A percentile compares a stretch with the other conserved stretches of the same genome.
These are phyloP conservation scores for Pyrus communis DNA, from an alignment of 306 rosid species.

Conservation along the genomic window DNA sequence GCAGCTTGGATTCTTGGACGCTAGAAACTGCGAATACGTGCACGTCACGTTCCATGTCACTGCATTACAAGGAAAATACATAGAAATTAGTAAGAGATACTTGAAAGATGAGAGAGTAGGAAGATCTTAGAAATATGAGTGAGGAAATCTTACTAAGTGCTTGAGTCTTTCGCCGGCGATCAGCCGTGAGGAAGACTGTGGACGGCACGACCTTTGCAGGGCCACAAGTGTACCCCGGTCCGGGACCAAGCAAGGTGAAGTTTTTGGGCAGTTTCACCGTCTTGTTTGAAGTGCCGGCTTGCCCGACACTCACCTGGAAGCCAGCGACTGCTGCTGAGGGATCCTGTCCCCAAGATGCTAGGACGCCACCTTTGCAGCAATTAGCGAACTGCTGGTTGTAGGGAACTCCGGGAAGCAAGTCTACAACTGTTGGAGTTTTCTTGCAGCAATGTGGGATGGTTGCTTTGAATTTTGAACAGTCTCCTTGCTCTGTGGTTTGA, in stretches of 20 bases:
- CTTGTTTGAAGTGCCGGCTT: slow-evolving; percentile 65
- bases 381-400: slow-evolving; percentile 57
- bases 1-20: slow-evolving; percentile 82
- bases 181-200: slow-evolving; percentile 45
- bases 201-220: slow-evolving; percentile 60
- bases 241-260: slow-evolving; percentile 66
- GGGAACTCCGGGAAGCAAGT: slow-evolving; percentile 74
- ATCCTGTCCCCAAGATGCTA: slow-evolving; percentile 71
- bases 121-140: neutral
- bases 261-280: slow-evolving; percentile 66
- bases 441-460: slow-evolving; percentile 65
- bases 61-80: slow-evolving; percentile 22
- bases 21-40: slow-evolving; percentile 84
- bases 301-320: slow-evolving; percentile 75
- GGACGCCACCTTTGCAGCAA: slow-evolving; percentile 72
- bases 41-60: slow-evolving; percentile 98
- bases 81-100: neutral
- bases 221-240: slow-evolving; percentile 75
- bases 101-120: neutral
- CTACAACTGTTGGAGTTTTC: slow-evolving; percentile 59
- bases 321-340: slow-evolving; percentile 56
- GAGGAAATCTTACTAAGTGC: slow-evolving; percentile 44
- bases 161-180: slow-evolving; percentile 52
- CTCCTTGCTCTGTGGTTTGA: slow-evolving; percentile 77
- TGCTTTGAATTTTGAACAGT: slow-evolving; percentile 65